Percentiles rank a stretch among this genome's conserved stretches.
phyloP scores from a whole-genome alignment of 2,329 filamentous ascomycete genomes.

The Ramularia collo-cygni region DNA sequence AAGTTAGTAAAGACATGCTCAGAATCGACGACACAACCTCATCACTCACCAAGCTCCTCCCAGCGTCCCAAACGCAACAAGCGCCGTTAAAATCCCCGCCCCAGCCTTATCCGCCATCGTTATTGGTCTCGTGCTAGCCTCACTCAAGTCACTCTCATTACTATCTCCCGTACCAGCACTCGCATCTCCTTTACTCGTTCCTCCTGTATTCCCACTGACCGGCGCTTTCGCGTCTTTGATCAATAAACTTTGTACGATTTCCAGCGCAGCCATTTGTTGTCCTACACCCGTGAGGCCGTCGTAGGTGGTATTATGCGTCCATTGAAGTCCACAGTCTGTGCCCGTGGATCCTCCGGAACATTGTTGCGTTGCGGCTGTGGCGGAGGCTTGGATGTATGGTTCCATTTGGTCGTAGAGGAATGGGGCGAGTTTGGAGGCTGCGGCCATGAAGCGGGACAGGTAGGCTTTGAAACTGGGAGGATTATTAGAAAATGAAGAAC shows the following conservation, averaged over 20 bases:
- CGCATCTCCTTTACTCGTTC: slow-evolving; percentile 44
- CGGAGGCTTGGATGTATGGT: slow-evolving; percentile 48
- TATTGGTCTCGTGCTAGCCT: slow-evolving; percentile 31
- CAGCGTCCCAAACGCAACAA: slow-evolving; percentile 15
- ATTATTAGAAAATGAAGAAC: background rate
- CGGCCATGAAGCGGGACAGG: slow-evolving; percentile 42
- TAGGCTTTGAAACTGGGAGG: slow-evolving; percentile 34
- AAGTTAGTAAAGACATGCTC: no score
- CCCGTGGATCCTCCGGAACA: slow-evolving; percentile 45
- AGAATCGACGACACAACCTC: no score
- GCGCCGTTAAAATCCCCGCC: slow-evolving; percentile 42
- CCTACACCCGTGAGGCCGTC: slow-evolving; percentile 47
- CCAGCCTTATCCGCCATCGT: slow-evolving; percentile 60
- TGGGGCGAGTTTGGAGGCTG: slow-evolving; percentile 51
- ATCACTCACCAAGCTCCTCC: slow-evolving; percentile 15
- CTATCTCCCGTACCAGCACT: slow-evolving; percentile 32
- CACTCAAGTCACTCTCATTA: slow-evolving; percentile 19
- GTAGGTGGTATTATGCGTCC: slow-evolving; percentile 33
- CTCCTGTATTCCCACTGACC: slow-evolving; percentile 46
- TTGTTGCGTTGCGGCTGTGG: slow-evolving; percentile 46
- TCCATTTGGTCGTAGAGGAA: slow-evolving; percentile 46
- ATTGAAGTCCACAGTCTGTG: slow-evolving; percentile 39
- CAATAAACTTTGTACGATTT: slow-evolving; percentile 40
- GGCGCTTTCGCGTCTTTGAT: slow-evolving; percentile 32
- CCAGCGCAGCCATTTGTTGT: slow-evolving; percentile 51